Evolutionary conservation across 2,329 filamentous ascomycete genomes (phyloP), one percentile per base, ranked within the genome.

Genomic region (Neurospora sp.): DNA sequence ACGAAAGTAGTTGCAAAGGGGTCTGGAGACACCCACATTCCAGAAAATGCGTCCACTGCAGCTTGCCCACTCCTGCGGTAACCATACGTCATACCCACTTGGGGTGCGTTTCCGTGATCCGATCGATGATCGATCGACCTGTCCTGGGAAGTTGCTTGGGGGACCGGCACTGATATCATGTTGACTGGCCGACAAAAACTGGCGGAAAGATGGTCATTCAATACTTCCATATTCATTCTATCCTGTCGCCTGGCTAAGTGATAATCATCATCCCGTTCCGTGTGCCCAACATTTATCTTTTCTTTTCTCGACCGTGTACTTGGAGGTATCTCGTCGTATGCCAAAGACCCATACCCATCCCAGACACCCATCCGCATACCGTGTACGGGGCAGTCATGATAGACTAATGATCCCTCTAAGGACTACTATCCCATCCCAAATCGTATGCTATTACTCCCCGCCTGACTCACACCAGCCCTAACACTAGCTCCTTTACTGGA

Each of bases 401-500:
- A 46, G n/a, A 46, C 41, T 19, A 11, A 19, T 46, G 41, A 19
- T n/a, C 41, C 41, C n/a, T 46, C 46, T 15, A 23, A 15, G 46
- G 19, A 52, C 11, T 28, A 3, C 19, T 6, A 12, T 11, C 19
- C 4, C 19, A 23, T 52, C 28, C 52, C 28, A 62, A 28, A 28
- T 10, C 2, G 28, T 62, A 62, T 17, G 23, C 6, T 62, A 62
- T 62, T 36, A 36, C 15, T 62, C 52, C 52, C 28, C 52, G 6
- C 36, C 52, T 62, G 12, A 62, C 52, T 33, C 15, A 33, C 52
- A 17, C 15, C 46, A 33, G 23, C 4, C 12, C 46, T 4, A 23
- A 12, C 23, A 6, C 23, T 4, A 36, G 2, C 52, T n/a, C 52
- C 12, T 36, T 36, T 36, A 62, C 52, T 62, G 23, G 52, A 80